phyloP scores from a whole-genome alignment of 371 early-diverging fungal species.

The Mortierella sp. region DNA sequence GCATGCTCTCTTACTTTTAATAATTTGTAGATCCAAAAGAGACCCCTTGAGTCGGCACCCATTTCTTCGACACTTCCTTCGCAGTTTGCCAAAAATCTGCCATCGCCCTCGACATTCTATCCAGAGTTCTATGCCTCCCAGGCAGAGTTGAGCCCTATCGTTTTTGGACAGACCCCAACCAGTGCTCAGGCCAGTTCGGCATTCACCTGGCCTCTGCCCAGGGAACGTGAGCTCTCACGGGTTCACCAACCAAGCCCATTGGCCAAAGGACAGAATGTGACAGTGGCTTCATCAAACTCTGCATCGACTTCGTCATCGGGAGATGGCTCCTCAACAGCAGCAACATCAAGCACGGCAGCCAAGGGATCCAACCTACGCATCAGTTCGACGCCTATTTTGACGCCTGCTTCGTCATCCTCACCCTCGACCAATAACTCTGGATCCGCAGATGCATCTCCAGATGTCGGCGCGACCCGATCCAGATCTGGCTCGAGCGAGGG shows the following conservation, averaged over 20 bases:
- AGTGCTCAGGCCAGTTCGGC: constrained; percentile 48
- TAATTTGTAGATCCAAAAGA: constrained; percentile 45
- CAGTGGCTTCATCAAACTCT: constrained; percentile 12
- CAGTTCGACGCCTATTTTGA: constrained; percentile 25
- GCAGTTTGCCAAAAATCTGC: constrained; percentile 83
- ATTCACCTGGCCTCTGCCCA: constrained; percentile 48
- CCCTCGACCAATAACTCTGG: constrained; percentile 18
- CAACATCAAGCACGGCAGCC: not conserved
- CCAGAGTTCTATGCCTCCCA: constrained; percentile 76
- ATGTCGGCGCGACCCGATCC: constrained; percentile 11
- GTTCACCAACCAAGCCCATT: constrained; percentile 56
- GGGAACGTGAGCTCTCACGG: constrained; percentile 46
- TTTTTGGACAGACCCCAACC: constrained; percentile 54
- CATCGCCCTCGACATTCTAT: constrained; percentile 84
- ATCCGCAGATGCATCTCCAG: constrained; percentile 24
- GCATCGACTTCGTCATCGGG: not conserved
- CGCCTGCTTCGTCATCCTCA: constrained; percentile 29
- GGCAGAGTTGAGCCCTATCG: constrained; percentile 54
- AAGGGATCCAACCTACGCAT: constrained; percentile 47
- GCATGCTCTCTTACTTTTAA: not conserved
- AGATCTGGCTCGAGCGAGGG: constrained; percentile 12
- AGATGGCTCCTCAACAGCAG: constrained; percentile 7
- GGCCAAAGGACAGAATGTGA: constrained; percentile 44
- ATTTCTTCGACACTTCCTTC: constrained; percentile 60
- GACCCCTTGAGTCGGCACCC: constrained; percentile 49